Evolutionary conservation across 495 filamentous ascomycete genomes (phyloP).

Genomic region (Aspergillus diversus): DNA sequence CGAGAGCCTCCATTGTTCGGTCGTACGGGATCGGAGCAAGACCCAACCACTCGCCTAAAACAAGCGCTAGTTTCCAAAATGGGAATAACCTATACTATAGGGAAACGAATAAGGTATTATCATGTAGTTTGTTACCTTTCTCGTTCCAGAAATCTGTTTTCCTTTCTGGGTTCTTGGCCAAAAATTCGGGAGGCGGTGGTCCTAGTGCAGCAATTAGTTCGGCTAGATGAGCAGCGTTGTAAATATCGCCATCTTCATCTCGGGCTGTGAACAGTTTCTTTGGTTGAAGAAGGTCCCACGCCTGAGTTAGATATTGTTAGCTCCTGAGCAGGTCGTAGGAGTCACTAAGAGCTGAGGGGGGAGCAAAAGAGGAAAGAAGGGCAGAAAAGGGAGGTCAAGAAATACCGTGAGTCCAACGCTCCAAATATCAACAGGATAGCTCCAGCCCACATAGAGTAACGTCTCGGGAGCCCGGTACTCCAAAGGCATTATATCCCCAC

Average conservation of each 20-base stretch:
- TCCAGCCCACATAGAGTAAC: constrained; percentile 42
- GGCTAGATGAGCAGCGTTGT: constrained; percentile 45
- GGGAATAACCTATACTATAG: neutral
- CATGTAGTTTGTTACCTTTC: constrained; percentile 18
- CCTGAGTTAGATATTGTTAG: constrained; percentile 25
- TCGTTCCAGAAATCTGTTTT: constrained; percentile 34
- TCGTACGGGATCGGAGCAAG: constrained; percentile 32
- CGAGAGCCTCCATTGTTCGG: constrained; percentile 32
- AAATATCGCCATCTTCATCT: constrained; percentile 35
- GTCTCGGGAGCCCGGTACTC: constrained; percentile 48
- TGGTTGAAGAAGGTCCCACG: constrained; percentile 51
- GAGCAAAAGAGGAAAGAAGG: too few relatives aligned
- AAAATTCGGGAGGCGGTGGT: constrained; percentile 41
- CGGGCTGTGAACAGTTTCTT: constrained; percentile 44
- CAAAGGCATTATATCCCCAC: constrained; percentile 41
- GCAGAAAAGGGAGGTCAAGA: neutral
- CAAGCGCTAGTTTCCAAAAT: neutral
- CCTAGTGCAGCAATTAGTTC: constrained; percentile 48
- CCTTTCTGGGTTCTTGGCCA: constrained; percentile 32
- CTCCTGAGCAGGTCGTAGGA: too few relatives aligned
- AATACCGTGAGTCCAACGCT: constrained; percentile 51
- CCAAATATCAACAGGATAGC: constrained; percentile 53
- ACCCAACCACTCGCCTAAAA: constrained; percentile 28
- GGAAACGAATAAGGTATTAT: neutral
- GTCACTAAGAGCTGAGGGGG: too few relatives aligned